These are phyloP conservation scores for Fomitopsis betulina DNA, from an alignment of 1,284 basidiomycete species.

Conservation along the genomic window DNA sequence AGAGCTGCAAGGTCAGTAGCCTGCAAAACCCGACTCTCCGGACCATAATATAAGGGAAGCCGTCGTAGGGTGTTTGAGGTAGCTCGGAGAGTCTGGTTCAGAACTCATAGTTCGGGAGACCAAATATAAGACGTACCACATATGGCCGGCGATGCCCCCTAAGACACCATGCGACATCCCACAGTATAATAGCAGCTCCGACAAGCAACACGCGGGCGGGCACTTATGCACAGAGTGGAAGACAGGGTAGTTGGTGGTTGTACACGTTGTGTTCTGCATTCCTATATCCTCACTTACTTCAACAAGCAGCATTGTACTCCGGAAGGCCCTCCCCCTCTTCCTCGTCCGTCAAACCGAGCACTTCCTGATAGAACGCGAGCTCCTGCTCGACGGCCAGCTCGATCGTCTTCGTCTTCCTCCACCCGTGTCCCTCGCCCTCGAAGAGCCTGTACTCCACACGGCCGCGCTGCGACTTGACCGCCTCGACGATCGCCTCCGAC, in stretches of 20 bases:
- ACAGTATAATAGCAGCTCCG: too few species aligned
- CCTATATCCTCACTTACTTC: neutral
- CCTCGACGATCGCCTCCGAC: slow-evolving; percentile 35
- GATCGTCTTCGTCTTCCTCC: slow-evolving; percentile 33
- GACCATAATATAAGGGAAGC: too few species aligned
- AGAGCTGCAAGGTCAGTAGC: too few species aligned
- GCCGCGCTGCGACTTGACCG: slow-evolving; percentile 28
- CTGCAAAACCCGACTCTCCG: too few species aligned
- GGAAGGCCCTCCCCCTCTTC: neutral
- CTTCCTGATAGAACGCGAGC: slow-evolving; percentile 28
- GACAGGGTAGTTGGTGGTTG: neutral
- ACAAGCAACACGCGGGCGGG: too few species aligned
- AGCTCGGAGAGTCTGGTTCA: too few species aligned
- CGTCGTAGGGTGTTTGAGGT: too few species aligned
- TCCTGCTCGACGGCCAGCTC: slow-evolving; percentile 33
- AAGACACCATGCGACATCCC: too few species aligned
- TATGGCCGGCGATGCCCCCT: too few species aligned
- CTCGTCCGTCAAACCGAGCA: neutral
- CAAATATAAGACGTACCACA: too few species aligned
- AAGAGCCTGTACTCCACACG: slow-evolving; percentile 35
- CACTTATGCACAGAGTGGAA: too few species aligned
- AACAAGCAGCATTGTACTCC: neutral
- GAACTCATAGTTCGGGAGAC: too few species aligned
- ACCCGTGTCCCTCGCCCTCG: slow-evolving; percentile 44
- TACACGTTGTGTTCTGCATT: neutral